Conservation (phyloP, 106 monocot genomes). For the Dioscorea zingiberensis region DNA sequence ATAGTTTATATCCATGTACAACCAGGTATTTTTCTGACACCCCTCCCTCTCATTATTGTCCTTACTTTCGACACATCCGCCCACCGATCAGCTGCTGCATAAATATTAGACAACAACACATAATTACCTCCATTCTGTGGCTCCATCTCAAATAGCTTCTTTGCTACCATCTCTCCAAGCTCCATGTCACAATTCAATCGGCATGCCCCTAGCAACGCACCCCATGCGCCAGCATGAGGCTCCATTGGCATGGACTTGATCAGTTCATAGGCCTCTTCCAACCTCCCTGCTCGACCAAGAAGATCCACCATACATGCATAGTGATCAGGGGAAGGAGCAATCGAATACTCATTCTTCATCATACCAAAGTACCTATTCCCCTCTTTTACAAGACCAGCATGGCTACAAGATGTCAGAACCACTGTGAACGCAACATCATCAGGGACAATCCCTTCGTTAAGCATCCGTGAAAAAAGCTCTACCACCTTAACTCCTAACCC, state of each 20-base stretch:
- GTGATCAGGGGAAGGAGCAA: slow-evolving; percentile 48
- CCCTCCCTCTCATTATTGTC: slow-evolving; percentile 42
- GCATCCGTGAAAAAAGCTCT: slow-evolving; percentile 55
- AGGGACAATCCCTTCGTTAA: slow-evolving; percentile 40
- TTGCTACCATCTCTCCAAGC: slow-evolving; percentile 41
- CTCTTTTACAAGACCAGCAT: slow-evolving; percentile 63
- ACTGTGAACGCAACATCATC: slow-evolving; percentile 58
- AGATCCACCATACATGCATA: slow-evolving; percentile 85
- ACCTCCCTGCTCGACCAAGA: slow-evolving; percentile 40
- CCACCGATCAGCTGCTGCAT: slow-evolving; percentile 61
- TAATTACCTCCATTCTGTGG: slow-evolving; percentile 68
- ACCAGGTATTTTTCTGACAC: slow-evolving; percentile 62
- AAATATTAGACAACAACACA: slow-evolving; percentile 71
- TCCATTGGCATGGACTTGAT: slow-evolving; percentile 52
- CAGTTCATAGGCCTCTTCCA: slow-evolving; percentile 64
- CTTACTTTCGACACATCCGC: slow-evolving; percentile 47
- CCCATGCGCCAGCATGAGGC: slow-evolving; percentile 65
- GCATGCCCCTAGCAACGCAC: slow-evolving; percentile 70
- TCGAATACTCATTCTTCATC: slow-evolving; percentile 41
- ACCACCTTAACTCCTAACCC: slow-evolving; percentile 50
- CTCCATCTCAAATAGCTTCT: slow-evolving; percentile 51
- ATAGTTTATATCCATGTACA: slow-evolving; percentile 34
- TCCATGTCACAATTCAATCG: slow-evolving; percentile 34
- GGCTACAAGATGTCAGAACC: slow-evolving; percentile 63
- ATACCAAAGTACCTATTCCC: slow-evolving; percentile 46